Conservation (phyloP, 2,329 filamentous ascomycete species). For the Aspergillus ustus region DNA sequence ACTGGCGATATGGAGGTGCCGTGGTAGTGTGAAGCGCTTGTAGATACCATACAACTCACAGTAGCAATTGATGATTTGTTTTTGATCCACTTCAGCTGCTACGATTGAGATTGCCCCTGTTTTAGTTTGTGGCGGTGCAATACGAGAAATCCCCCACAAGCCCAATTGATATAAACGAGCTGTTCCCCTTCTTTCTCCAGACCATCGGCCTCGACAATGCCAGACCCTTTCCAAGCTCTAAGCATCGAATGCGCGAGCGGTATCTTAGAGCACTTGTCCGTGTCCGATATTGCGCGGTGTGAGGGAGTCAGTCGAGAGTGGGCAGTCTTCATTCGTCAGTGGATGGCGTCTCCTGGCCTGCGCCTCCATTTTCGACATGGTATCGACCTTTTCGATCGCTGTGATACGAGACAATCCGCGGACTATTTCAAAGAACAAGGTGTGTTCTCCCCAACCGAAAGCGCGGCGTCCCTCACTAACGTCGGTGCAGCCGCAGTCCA, state of each 20-base stretch:
- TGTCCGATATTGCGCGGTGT: not conserved
- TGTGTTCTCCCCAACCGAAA: not conserved
- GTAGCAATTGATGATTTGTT: not conserved
- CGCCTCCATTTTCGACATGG: not conserved
- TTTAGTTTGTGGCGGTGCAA: not conserved
- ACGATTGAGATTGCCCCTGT: not conserved
- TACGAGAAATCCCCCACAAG: not conserved
- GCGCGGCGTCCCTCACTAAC: not conserved
- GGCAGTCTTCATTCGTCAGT: not conserved
- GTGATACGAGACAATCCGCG: not conserved
- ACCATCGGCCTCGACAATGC: not conserved
- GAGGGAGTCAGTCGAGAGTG: not conserved
- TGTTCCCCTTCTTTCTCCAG: not conserved
- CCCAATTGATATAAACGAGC: not conserved
- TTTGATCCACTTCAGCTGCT: not conserved
- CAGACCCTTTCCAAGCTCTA: not conserved
- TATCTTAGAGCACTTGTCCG: not conserved
- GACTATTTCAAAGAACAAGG: not conserved
- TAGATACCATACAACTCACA: not conserved
- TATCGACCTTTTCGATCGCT: not conserved
- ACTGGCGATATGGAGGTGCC: conserved; percentile 20
- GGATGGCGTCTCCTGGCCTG: not conserved
- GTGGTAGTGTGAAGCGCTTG: not conserved
- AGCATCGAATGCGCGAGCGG: not conserved
- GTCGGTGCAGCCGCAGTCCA: not conserved